Base-by-base conservation (phyloP, 23 red algal species). In the Cyanidioschyzon merolae region DNA sequence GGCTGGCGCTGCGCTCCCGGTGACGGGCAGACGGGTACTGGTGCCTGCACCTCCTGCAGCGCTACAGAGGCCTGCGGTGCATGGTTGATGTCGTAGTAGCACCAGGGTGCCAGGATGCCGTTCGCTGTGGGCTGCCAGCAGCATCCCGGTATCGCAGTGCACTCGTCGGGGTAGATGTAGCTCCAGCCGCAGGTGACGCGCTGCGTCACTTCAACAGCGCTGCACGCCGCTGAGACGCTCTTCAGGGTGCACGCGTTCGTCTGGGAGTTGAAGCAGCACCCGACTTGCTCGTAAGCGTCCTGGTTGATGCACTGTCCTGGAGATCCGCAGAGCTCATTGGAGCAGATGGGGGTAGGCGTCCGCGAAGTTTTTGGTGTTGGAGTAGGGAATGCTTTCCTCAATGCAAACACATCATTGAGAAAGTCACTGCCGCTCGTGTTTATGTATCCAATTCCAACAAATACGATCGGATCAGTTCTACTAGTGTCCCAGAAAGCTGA, bases 111-210 rank as follows among this genome's bases (percentile, higher is more conserved):
- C n/a, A 71, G n/a, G 63, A 71, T 35, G 63, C 32, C 63, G 63
- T 71, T 71, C 12, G 63, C n/a, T 3, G 63, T 71, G 12, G 63
- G 63, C 32, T 71, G 63, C 63, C 63, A 71, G 63, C 63, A 71
- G 63, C 63, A 71, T 71, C 63, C 63, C 12, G 63, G 63, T 3
- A 71, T 71, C n/a, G 63, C 63, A 35, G n/a, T 25, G 63, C 63
- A 71, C 63, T 71, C 63, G 63, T 71, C 63, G 63, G 63, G 63
- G 29, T 71, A 71, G 63, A 71, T 71, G 63, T 71, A 71, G 21
- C n/a, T 35, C 63, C 63, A 71, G 63, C 63, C 63, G 29, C 63
- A 71, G 63, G 63, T 3, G 16, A 71, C 32, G 63, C 63, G 63
- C 7, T 25, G 32, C n/a, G 21, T 3, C 63, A 71, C 63, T 7